phyloP scores from a whole-genome alignment of 2,329 filamentous ascomycete species.

The Trichocomaceae sp. region DNA sequence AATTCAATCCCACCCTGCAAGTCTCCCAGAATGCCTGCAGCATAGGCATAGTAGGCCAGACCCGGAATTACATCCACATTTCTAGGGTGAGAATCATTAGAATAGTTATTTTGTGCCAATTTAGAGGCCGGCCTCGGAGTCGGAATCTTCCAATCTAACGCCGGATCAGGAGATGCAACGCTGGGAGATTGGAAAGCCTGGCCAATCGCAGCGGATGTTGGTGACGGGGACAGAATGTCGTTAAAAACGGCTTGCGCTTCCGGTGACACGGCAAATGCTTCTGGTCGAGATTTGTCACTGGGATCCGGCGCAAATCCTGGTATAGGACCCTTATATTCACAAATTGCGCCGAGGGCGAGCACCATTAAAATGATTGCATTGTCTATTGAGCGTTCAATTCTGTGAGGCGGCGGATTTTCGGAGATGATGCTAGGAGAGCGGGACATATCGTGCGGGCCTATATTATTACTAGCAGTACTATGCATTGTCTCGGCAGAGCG shows the following conservation, averaged over 20 bases:
- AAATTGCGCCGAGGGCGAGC: constrained; percentile 81
- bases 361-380: constrained; percentile 78
- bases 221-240: constrained; percentile 22
- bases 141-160: constrained; percentile 14
- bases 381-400: constrained; percentile 57
- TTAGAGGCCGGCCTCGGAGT: constrained; percentile 13
- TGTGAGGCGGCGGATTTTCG: constrained; percentile 13
- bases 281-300: not conserved
- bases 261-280: constrained; percentile 11
- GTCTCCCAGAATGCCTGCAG: constrained; percentile 77
- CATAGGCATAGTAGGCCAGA: constrained; percentile 80
- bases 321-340: constrained; percentile 45
- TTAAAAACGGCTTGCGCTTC: constrained; percentile 16
- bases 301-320: constrained; percentile 47
- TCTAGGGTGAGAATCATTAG: constrained; percentile 30
- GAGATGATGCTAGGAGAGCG: constrained; percentile 15
- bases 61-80: constrained; percentile 86
- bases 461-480: constrained; percentile 5
- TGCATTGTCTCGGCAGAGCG: constrained; percentile 29
- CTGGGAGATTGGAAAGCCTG: constrained; percentile 20
- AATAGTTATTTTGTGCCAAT: constrained; percentile 14
- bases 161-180: constrained; percentile 17
- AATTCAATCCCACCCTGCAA: constrained; percentile 72
- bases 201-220: constrained; percentile 6
- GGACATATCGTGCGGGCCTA: constrained; percentile 20